These are phyloP conservation scores for Penicillium sp. DNA, from an alignment of 2,329 filamentous ascomycete species.

Conservation along the genomic window DNA sequence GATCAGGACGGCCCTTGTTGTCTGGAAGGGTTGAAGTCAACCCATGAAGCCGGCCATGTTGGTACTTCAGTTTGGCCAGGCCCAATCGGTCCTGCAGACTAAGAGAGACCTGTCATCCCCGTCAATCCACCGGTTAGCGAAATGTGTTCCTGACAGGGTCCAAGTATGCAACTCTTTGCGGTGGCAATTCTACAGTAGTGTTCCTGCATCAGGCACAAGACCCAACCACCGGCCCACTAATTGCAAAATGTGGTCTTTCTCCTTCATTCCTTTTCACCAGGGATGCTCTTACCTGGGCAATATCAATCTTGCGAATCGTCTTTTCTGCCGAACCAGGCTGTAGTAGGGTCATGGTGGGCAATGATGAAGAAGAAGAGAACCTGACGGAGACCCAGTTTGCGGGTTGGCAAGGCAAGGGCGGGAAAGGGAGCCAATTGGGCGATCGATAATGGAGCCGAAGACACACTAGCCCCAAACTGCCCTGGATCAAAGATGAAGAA, in stretches of 20 bases:
- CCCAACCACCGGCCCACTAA: neutral
- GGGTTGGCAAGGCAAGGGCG: slow-evolving; percentile 22
- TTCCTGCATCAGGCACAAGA: neutral
- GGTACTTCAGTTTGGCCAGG: slow-evolving; percentile 94
- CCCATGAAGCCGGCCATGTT: slow-evolving; percentile 91
- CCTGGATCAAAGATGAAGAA: neutral
- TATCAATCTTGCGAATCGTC: slow-evolving; percentile 44
- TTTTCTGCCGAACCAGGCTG: slow-evolving; percentile 37
- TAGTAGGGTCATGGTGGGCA: slow-evolving; percentile 32
- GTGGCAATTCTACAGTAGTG: neutral
- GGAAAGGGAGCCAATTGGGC: slow-evolving; percentile 19
- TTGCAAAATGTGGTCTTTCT: neutral
- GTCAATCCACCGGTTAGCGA: slow-evolving; percentile 1
- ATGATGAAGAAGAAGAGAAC: slow-evolving; percentile 7
- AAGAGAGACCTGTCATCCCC: slow-evolving; percentile 73
- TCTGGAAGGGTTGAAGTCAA: slow-evolving; percentile 71
- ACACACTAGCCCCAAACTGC: neutral
- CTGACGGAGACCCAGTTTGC: slow-evolving; percentile 9
- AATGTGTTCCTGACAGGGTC: neutral
- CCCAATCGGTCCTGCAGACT: slow-evolving; percentile 91
- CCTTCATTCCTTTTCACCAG: neutral
- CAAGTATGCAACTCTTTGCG: neutral
- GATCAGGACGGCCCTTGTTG: slow-evolving; percentile 64
- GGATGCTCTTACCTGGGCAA: slow-evolving; percentile 38
- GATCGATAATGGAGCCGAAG: slow-evolving; percentile 12